phyloP scores from a whole-genome alignment of 495 filamentous ascomycete species.

The Letharia columbiana region DNA sequence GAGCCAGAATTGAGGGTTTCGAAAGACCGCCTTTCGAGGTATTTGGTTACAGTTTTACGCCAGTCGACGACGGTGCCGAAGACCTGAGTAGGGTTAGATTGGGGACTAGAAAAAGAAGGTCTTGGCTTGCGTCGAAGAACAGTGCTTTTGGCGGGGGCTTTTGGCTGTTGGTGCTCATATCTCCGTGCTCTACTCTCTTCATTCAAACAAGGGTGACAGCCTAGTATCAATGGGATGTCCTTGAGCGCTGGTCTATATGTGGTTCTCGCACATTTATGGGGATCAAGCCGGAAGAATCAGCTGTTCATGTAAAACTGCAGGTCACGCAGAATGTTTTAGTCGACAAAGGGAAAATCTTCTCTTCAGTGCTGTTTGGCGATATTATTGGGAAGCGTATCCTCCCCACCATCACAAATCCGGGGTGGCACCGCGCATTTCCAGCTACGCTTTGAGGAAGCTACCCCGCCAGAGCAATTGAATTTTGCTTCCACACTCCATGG shows the following conservation, averaged over 20 bases:
- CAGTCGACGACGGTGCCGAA: constrained; percentile 77
- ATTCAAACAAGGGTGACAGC: not conserved
- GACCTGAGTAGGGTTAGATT: constrained; percentile 29
- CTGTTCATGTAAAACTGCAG: not conserved
- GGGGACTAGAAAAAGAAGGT: not conserved
- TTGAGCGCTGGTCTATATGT: not conserved
- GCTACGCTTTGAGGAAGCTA: not conserved
- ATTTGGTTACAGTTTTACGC: constrained; percentile 50
- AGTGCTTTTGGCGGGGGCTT: constrained; percentile 35
- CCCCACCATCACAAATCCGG: not conserved
- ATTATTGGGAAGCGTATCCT: not conserved
- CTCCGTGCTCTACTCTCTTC: not conserved
- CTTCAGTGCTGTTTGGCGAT: not conserved
- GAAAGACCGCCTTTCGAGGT: constrained; percentile 36
- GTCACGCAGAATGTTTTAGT: not conserved
- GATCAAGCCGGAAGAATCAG: not conserved
- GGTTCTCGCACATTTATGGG: not conserved
- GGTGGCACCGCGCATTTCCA: not conserved
- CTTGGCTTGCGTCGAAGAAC: constrained; percentile 42
- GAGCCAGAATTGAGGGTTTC: constrained; percentile 37
- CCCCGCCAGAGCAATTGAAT: constrained; percentile 1
- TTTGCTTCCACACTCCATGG: not conserved
- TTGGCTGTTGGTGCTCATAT: constrained; percentile 29
- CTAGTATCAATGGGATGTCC: not conserved
- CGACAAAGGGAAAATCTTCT: not conserved